These are phyloP conservation scores for Leccinellum albellum DNA, from an alignment of 768 basidiomycete genomes.

Conservation along the genomic window DNA sequence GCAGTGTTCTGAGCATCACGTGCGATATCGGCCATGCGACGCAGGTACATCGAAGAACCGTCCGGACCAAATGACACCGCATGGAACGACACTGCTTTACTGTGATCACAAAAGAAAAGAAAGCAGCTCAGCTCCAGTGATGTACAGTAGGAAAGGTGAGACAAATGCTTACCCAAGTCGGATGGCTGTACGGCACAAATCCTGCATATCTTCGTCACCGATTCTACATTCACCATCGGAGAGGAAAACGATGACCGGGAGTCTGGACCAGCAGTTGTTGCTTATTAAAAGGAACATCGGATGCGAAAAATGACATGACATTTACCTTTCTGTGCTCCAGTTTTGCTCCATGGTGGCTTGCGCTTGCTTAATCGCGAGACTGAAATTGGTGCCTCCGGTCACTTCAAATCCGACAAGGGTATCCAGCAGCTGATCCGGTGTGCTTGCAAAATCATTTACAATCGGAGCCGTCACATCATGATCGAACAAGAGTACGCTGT, in stretches of 20 bases:
- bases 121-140: neutral
- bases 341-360: conserved; percentile 38
- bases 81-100: conserved; percentile 56
- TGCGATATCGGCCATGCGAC: conserved; percentile 53
- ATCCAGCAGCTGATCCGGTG: conserved; percentile 43
- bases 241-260: conserved; percentile 38
- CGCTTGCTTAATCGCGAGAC: conserved; percentile 35
- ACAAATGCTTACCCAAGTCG: conserved; percentile 39
- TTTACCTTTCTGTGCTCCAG: conserved; percentile 52
- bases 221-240: conserved; percentile 47
- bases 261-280: neutral
- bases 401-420: conserved; percentile 32
- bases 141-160: fast-evolving
- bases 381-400: conserved; percentile 42
- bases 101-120: conserved; percentile 14
- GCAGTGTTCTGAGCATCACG: conserved; percentile 42
- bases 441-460: conserved; percentile 44
- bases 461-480: conserved; percentile 20
- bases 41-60: conserved; percentile 26
- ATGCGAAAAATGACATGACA: neutral
- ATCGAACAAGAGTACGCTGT: conserved; percentile 52
- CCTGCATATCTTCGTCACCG: conserved; percentile 35
- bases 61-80: conserved; percentile 52
- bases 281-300: neutral
- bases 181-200: conserved; percentile 41